Percentiles rank a stretch among this genome's conserved stretches.
Evolutionary conservation across 208 protist genomes (phyloP).

Genomic region (Acanthamoeba lugdunensis): DNA sequence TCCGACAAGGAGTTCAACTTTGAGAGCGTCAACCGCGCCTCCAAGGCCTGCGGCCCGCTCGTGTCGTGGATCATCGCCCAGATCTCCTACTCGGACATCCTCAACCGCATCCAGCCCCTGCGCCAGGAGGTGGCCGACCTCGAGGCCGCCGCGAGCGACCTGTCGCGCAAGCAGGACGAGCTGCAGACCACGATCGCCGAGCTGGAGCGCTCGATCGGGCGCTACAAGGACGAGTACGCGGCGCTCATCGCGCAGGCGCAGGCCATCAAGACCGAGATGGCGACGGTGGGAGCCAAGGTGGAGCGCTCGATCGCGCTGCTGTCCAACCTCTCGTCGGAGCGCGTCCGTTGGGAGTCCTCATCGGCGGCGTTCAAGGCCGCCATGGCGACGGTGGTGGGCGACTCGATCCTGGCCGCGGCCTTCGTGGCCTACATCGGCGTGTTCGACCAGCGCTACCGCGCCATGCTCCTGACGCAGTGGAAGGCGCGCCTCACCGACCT

Average conservation of each 20-base stretch:
- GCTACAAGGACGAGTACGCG: slow-evolving; percentile 95
- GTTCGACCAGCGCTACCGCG: slow-evolving; percentile 94
- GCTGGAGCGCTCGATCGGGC: slow-evolving; percentile 90
- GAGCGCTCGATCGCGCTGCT: slow-evolving; percentile 92
- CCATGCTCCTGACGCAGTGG: slow-evolving; percentile 92
- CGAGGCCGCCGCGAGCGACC: slow-evolving; percentile 88
- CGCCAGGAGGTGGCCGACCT: slow-evolving; percentile 91
- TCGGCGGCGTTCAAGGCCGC: slow-evolving; percentile 89
- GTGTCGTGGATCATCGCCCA: slow-evolving; percentile 96
- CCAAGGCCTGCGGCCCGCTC: slow-evolving; percentile 96
- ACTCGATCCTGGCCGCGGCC: slow-evolving; percentile 94
- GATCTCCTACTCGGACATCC: slow-evolving; percentile 93
- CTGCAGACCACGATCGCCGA: slow-evolving; percentile 87
- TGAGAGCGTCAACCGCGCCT: slow-evolving; percentile 94
- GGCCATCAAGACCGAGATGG: slow-evolving; percentile 92
- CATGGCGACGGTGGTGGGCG: slow-evolving; percentile 94
- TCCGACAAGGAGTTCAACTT: slow-evolving; percentile 89
- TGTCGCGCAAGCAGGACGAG: slow-evolving; percentile 79
- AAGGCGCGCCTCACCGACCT: slow-evolving; percentile 85
- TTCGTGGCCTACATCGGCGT: slow-evolving; percentile 98
- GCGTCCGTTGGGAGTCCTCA: slow-evolving; percentile 94
- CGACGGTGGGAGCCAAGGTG: slow-evolving; percentile 90
- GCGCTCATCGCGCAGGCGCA: slow-evolving; percentile 93
- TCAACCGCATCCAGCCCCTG: slow-evolving; percentile 93
- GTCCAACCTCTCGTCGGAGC: slow-evolving; percentile 92